phyloP scores from a whole-genome alignment of 306 rosid genomes.

The Ceratonia siliqua region DNA sequence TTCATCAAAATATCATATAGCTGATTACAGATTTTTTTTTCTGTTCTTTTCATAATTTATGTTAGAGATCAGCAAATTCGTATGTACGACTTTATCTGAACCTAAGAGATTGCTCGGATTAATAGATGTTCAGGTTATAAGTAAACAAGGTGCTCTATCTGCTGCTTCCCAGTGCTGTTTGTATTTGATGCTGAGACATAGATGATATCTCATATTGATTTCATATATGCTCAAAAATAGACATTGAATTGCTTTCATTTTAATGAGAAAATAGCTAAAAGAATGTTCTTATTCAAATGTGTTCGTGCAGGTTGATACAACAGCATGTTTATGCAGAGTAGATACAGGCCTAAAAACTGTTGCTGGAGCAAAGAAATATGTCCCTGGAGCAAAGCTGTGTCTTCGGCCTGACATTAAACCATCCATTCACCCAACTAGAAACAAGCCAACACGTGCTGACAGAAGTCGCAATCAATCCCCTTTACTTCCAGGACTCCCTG shows the following conservation, averaged over 20 bases:
- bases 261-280: slow-evolving; percentile 8
- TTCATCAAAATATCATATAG: not conserved
- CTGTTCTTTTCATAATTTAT: not conserved
- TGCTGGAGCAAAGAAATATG: slow-evolving; percentile 78
- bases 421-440: slow-evolving; percentile 84
- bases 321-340: slow-evolving; percentile 85
- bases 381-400: slow-evolving; percentile 83
- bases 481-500: slow-evolving; percentile 85
- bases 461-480: slow-evolving; percentile 80
- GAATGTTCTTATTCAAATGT: slow-evolving; percentile 14
- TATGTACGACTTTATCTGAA: not conserved
- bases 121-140: not conserved
- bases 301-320: slow-evolving; percentile 75
- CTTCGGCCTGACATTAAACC: slow-evolving; percentile 86
- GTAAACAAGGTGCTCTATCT: slow-evolving; percentile 14
- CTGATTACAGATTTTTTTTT: not conserved
- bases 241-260: not conserved
- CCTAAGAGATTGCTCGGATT: not conserved
- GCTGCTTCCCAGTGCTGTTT: slow-evolving; percentile 4
- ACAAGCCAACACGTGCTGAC: slow-evolving; percentile 71
- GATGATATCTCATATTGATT: slow-evolving; percentile 21
- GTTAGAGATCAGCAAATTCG: too few species aligned
- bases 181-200: not conserved
- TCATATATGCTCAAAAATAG: not conserved
- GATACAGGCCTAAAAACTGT: slow-evolving; percentile 82